These are phyloP conservation scores for Chlorociboria aeruginascens DNA, from an alignment of 495 filamentous ascomycete species.

Conservation along the genomic window DNA sequence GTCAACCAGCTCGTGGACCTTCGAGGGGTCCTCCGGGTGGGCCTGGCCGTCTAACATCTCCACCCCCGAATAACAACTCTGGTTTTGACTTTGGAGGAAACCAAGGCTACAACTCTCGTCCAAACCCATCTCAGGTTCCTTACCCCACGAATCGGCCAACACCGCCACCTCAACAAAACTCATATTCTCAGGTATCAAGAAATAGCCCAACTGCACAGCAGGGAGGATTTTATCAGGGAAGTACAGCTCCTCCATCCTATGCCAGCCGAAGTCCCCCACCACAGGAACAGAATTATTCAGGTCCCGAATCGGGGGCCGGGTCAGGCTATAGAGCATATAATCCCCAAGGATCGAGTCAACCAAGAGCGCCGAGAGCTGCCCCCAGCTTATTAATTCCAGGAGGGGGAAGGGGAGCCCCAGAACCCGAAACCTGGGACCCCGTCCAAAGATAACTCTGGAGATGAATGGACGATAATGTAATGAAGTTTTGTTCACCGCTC, in stretches of 20 bases:
- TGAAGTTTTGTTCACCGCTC: no score
- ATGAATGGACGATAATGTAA: no score
- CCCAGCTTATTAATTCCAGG: background rate
- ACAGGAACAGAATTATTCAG: conserved; percentile 8
- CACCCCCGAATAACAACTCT: conserved; percentile 10
- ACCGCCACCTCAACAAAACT: conserved; percentile 9
- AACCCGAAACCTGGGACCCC: conserved; percentile 18
- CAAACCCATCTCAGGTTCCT: no score
- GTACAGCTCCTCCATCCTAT: conserved; percentile 2
- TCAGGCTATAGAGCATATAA: background rate
- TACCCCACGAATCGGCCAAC: background rate
- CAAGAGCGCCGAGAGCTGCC: background rate
- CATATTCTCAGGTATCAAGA: conserved; percentile 2
- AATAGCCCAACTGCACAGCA: conserved; percentile 1
- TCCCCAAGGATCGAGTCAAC: no score
- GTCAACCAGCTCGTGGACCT: conserved; percentile 10
- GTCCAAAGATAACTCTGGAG: conserved; percentile 3
- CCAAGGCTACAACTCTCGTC: background rate
- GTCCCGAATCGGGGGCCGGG: conserved; percentile 7
- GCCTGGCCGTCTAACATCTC: conserved; percentile 9
- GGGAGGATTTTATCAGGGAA: conserved; percentile 1
- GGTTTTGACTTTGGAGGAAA: conserved; percentile 16
- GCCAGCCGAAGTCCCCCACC: conserved; percentile 11
- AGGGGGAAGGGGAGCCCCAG: background rate
- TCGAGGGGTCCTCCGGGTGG: conserved; percentile 6